phyloP scores from a whole-genome alignment of 2,329 filamentous ascomycete species.

The Nemania sp. region DNA sequence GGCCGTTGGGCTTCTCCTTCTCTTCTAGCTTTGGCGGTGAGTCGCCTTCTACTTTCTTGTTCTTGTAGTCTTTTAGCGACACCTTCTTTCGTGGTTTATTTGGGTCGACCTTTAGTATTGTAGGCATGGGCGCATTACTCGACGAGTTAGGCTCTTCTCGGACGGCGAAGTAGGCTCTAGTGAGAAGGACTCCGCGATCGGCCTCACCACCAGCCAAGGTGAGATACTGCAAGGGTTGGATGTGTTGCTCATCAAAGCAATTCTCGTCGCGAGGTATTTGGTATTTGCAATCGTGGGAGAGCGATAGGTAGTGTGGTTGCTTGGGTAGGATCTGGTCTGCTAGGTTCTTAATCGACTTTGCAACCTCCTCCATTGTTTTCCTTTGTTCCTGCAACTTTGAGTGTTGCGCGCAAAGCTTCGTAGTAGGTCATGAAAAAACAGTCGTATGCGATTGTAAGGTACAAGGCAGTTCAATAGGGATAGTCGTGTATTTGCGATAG shows the following conservation, averaged over 20 bases:
- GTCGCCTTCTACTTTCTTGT: conserved; percentile 58
- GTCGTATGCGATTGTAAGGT: conserved; percentile 23
- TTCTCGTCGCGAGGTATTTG: conserved; percentile 56
- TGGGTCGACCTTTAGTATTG: conserved; percentile 45
- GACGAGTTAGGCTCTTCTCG: conserved; percentile 60
- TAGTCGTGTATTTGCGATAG: conserved; percentile 21
- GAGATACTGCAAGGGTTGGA: conserved; percentile 66
- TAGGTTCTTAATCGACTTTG: conserved; percentile 66
- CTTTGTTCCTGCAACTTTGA: conserved; percentile 51
- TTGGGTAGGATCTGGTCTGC: conserved; percentile 65
- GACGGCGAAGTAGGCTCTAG: conserved; percentile 69
- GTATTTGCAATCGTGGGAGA: conserved; percentile 62
- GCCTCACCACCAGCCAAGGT: conserved; percentile 66
- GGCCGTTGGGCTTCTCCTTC: conserved; percentile 41
- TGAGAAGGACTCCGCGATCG: conserved; percentile 68
- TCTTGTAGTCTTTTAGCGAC: conserved; percentile 70
- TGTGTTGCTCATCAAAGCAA: conserved; percentile 62
- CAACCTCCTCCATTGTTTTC: conserved; percentile 67
- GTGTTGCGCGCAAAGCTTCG: conserved; percentile 49
- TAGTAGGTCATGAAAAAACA: conserved; percentile 49
- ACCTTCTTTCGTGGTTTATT: conserved; percentile 65
- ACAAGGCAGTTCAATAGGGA: conserved; percentile 10
- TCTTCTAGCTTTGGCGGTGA: conserved; percentile 43
- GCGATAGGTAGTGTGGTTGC: conserved; percentile 64
- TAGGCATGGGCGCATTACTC: conserved; percentile 48